A percentile compares a stretch with the other conserved stretches of the same genome.
Conservation (phyloP, 176 grass and related monocot species). For the Carex myosuroides region DNA sequence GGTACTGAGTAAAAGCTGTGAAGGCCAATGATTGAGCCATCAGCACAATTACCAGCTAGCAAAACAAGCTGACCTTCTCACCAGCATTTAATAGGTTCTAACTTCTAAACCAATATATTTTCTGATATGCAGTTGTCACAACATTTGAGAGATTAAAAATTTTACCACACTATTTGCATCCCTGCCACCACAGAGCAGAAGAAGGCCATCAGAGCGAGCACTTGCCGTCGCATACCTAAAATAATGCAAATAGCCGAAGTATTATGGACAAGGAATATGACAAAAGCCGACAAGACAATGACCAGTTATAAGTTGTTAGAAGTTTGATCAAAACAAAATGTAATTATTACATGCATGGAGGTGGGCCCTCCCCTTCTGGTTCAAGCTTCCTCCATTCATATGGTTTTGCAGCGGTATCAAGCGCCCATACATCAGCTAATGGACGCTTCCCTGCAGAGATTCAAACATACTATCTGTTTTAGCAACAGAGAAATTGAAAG, state of each 20-base stretch:
- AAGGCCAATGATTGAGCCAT: not conserved
- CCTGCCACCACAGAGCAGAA: conserved; percentile 93
- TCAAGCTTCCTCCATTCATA: conserved; percentile 99
- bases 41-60: not conserved
- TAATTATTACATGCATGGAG: conserved; percentile 95
- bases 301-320: not conserved
- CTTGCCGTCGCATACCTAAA: conserved; percentile 98
- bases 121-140: not conserved
- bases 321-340: not conserved
- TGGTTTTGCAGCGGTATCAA: conserved; percentile 98
- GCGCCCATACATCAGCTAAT: conserved; percentile 97
- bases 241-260: not conserved
- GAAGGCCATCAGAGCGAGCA: conserved; percentile 97
- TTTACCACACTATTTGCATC: conserved; percentile 97
- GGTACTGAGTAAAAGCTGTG: not conserved
- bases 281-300: not conserved
- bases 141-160: not conserved
- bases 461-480: conserved; percentile 16
- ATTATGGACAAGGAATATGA: not conserved
- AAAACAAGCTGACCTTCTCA: not conserved
- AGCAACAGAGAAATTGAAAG: not conserved
- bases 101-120: not conserved
- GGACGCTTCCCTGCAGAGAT: conserved; percentile 71
- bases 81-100: not conserved
- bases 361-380: conserved; percentile 97